Evolutionary conservation across 805 yeast species (phyloP).

Genomic region (Candida verbasci): DNA sequence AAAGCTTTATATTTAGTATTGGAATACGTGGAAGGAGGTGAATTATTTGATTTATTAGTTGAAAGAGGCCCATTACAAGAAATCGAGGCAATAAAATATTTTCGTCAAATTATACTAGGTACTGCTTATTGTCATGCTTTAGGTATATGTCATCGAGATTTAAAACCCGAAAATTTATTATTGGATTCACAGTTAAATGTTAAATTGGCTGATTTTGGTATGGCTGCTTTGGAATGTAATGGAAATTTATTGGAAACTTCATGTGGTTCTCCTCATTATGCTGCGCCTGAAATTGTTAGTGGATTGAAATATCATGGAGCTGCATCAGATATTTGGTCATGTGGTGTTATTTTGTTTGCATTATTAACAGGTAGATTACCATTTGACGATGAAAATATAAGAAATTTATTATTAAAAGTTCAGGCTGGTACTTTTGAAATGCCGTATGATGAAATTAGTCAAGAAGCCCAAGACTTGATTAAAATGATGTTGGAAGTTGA

Average conservation of each 20-base stretch:
- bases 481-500: slow-evolving; percentile 62
- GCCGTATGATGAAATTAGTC: slow-evolving; percentile 56
- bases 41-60: slow-evolving; percentile 70
- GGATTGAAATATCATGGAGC: slow-evolving; percentile 79
- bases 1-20: slow-evolving; percentile 77
- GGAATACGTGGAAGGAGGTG: slow-evolving; percentile 89
- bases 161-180: slow-evolving; percentile 75
- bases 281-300: slow-evolving; percentile 81
- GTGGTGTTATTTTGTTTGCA: slow-evolving; percentile 80
- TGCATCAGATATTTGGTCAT: slow-evolving; percentile 85
- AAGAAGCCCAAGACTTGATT: slow-evolving; percentile 66
- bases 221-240: slow-evolving; percentile 79
- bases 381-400: slow-evolving; percentile 77
- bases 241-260: slow-evolving; percentile 71
- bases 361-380: slow-evolving; percentile 77
- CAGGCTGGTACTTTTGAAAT: slow-evolving; percentile 71
- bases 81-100: slow-evolving; percentile 69
- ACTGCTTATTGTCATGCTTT: slow-evolving; percentile 78
- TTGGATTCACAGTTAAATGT: slow-evolving; percentile 64
- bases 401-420: slow-evolving; percentile 65
- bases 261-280: slow-evolving; percentile 87
- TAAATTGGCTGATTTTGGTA: slow-evolving; percentile 82
- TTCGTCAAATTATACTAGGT: slow-evolving; percentile 73
- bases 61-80: slow-evolving; percentile 68
- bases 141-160: slow-evolving; percentile 76